Evolutionary conservation across 371 early-diverging fungal species (phyloP).

Genomic region (Mortierella sp.): DNA sequence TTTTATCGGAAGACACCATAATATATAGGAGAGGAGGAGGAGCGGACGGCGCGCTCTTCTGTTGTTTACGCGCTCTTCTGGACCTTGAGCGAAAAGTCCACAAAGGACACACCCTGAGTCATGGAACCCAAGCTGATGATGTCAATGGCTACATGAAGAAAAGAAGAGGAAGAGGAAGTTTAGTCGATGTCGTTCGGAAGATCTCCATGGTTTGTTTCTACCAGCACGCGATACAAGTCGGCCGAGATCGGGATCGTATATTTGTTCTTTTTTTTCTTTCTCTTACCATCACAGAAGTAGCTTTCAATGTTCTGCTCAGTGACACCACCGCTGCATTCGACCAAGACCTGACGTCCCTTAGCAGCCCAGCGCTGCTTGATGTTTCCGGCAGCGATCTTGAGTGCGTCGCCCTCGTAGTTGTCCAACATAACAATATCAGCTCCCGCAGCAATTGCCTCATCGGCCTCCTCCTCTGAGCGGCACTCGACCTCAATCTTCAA

Average conservation of each 20-base stretch:
- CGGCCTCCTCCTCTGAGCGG: slow-evolving; percentile 90
- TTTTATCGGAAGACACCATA: not conserved
- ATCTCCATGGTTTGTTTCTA: not conserved
- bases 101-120: slow-evolving; percentile 95
- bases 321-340: slow-evolving; percentile 97
- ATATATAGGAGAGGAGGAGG: not conserved
- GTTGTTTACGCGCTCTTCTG: slow-evolving; percentile 56
- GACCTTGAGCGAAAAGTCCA: slow-evolving; percentile 97
- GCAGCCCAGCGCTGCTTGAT: slow-evolving; percentile 83
- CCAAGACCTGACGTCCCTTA: slow-evolving; percentile 80
- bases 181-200: not conserved
- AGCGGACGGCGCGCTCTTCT: not conserved
- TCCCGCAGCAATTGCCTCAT: slow-evolving; percentile 97
- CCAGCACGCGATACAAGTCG: not conserved
- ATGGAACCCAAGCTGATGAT: slow-evolving; percentile 94
- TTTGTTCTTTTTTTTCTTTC: not conserved
- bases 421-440: slow-evolving; percentile 98
- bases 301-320: slow-evolving; percentile 87
- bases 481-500: slow-evolving; percentile 98
- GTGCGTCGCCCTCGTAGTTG: slow-evolving; percentile 78
- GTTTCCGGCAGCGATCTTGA: slow-evolving; percentile 74
- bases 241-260: not conserved
- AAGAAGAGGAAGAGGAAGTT: slow-evolving; percentile 18
- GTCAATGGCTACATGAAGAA: slow-evolving; percentile 79
- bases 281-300: slow-evolving; percentile 87